Percentiles rank a stretch among this genome's conserved stretches.
Evolutionary conservation across 164 flowering plant species (phyloP).

Genomic region (Annona cherimola): DNA sequence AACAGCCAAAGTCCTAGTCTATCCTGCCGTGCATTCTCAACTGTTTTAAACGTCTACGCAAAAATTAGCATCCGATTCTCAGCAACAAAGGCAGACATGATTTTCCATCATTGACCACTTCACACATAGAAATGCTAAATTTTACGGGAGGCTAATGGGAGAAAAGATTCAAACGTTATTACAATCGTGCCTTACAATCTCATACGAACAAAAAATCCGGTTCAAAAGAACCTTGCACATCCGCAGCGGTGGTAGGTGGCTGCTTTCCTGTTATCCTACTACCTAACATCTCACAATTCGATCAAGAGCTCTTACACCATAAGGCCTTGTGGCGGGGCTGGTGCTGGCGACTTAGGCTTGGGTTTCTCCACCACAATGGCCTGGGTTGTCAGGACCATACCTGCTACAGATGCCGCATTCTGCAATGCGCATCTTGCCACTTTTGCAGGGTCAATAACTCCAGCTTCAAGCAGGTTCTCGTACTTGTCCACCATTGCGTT

Average conservation of each 20-base stretch:
- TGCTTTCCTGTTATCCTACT: background rate
- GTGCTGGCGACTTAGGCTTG: slow-evolving; percentile 50
- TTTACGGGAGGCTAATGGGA: too few relatives aligned
- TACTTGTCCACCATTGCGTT: slow-evolving; percentile 89
- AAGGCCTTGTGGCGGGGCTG: slow-evolving; percentile 67
- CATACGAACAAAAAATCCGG: background rate
- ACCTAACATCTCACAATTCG: background rate
- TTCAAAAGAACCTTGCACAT: background rate
- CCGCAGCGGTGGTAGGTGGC: background rate
- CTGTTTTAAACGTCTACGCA: too few relatives aligned
- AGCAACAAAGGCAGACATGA: too few relatives aligned
- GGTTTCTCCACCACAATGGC: slow-evolving; percentile 97
- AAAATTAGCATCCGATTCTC: too few relatives aligned
- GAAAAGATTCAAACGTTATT: too few relatives aligned
- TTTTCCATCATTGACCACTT: too few relatives aligned
- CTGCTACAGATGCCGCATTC: slow-evolving; percentile 96
- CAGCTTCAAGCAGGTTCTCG: slow-evolving; percentile 77
- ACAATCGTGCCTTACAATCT: background rate
- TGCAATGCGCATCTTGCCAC: slow-evolving; percentile 92
- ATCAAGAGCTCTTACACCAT: slow-evolving; percentile 20
- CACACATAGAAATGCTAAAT: too few relatives aligned
- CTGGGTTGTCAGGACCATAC: slow-evolving; percentile 98
- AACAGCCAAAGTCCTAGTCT: too few relatives aligned
- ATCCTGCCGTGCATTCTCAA: too few relatives aligned
- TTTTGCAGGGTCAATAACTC: slow-evolving; percentile 98